A percentile compares a stretch with the other conserved stretches of the same genome.
phyloP scores from a whole-genome alignment of 257 asterid species.

The Coffea canephora region DNA sequence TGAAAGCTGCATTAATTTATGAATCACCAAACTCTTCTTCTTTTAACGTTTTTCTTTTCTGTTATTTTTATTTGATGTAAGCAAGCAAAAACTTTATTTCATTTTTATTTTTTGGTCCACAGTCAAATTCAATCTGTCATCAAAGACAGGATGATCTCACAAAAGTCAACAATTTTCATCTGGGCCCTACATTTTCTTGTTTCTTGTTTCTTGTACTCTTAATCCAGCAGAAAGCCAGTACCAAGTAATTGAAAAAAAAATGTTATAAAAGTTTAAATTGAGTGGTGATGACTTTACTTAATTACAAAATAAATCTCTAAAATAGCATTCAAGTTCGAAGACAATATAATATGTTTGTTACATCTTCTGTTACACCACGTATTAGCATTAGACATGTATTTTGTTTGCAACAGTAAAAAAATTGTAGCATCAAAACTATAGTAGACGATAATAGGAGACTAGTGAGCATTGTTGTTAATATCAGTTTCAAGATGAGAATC shows the following conservation, averaged over 20 bases:
- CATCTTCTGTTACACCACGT: no score
- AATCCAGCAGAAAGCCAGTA: background rate
- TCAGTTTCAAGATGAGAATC: no score
- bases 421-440: no score
- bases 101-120: background rate
- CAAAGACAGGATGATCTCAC: slow-evolving; percentile 6
- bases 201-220: background rate
- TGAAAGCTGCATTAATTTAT: background rate
- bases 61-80: background rate
- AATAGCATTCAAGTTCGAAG: background rate
- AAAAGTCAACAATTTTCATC: background rate
- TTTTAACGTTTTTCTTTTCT: background rate
- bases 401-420: no score
- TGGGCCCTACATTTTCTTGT: background rate
- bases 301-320: background rate
- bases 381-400: no score
- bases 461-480: no score
- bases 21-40: background rate
- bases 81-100: no score
- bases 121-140: slow-evolving; percentile 5
- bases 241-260: no score
- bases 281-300: no score
- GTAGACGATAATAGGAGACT: no score
- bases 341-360: no score
- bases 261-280: no score